phyloP scores from a whole-genome alignment of 768 basidiomycete genomes.

The Tricholoma flavovirens region DNA sequence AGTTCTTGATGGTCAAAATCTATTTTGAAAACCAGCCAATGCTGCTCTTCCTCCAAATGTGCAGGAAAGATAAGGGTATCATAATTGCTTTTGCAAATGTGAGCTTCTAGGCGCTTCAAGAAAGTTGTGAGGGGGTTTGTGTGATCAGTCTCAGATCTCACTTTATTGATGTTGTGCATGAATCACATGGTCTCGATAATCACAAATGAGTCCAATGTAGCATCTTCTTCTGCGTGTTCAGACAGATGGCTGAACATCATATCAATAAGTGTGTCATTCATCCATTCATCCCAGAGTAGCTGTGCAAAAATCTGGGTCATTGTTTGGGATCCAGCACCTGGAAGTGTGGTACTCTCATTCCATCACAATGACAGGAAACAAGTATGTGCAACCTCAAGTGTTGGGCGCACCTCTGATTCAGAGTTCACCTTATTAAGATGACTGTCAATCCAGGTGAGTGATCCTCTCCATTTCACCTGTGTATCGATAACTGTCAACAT shows the following conservation, averaged over 20 bases:
- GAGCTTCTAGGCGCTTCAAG: background rate
- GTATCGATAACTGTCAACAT: background rate
- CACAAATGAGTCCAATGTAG: background rate
- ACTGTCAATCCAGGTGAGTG: background rate
- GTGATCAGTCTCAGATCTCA: background rate
- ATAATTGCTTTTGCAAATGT: background rate
- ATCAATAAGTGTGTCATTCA: slow-evolving; percentile 3
- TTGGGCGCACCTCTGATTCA: background rate
- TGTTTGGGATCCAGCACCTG: background rate
- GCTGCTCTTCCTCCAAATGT: background rate
- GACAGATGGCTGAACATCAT: slow-evolving; percentile 9
- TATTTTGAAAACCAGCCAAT: slow-evolving; percentile 6
- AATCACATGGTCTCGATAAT: slow-evolving; percentile 8
- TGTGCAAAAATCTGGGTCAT: background rate
- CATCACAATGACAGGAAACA: background rate
- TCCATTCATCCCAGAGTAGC: background rate
- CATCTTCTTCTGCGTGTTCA: slow-evolving; percentile 2
- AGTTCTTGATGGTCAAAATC: background rate
- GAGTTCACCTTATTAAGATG: background rate
- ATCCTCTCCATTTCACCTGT: background rate
- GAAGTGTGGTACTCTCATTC: background rate
- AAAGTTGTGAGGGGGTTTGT: slow-evolving; percentile 4
- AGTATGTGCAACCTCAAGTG: background rate
- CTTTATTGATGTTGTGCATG: slow-evolving; percentile 8
- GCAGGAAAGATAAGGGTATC: slow-evolving; percentile 1